phyloP scores from a whole-genome alignment of 169 alveolate genomes.

The Plasmodium chabaudi region DNA sequence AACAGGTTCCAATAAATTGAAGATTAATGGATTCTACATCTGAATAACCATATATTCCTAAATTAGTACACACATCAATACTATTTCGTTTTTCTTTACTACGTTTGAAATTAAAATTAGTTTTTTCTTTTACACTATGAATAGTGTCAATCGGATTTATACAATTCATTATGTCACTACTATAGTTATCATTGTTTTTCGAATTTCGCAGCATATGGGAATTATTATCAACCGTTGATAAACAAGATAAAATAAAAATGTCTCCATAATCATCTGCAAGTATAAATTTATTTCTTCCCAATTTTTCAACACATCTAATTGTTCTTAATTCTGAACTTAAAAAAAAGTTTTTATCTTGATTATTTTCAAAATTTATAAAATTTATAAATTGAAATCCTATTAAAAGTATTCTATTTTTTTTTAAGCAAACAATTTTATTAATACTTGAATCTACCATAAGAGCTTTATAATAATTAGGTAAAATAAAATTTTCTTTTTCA shows the following conservation, averaged over 20 bases:
- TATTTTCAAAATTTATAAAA: constrained; percentile 32
- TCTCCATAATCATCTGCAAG: constrained; percentile 75
- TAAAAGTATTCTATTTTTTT: constrained; percentile 36
- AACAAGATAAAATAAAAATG: constrained; percentile 35
- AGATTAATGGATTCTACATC: constrained; percentile 10
- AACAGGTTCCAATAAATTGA: constrained; percentile 67
- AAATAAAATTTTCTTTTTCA: background rate
- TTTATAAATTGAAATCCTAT: constrained; percentile 72
- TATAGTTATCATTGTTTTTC: background rate
- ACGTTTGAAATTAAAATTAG: background rate
- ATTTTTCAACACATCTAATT: constrained; percentile 47
- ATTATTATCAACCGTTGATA: background rate
- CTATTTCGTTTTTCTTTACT: background rate
- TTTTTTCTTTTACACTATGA: background rate
- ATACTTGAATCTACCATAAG: constrained; percentile 61
- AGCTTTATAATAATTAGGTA: constrained; percentile 33
- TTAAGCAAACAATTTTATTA: constrained; percentile 43
- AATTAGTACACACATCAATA: no score
- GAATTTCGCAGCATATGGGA: background rate
- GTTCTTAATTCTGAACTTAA: constrained; percentile 70
- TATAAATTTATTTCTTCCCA: constrained; percentile 23
- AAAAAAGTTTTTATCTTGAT: constrained; percentile 35
- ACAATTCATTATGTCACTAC: background rate
- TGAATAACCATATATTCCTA: background rate
- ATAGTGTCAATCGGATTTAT: background rate